Percentiles rank a stretch among this genome's conserved stretches.
Conservation (phyloP, 768 basidiomycete species). For the Suillus cothurnatus region DNA sequence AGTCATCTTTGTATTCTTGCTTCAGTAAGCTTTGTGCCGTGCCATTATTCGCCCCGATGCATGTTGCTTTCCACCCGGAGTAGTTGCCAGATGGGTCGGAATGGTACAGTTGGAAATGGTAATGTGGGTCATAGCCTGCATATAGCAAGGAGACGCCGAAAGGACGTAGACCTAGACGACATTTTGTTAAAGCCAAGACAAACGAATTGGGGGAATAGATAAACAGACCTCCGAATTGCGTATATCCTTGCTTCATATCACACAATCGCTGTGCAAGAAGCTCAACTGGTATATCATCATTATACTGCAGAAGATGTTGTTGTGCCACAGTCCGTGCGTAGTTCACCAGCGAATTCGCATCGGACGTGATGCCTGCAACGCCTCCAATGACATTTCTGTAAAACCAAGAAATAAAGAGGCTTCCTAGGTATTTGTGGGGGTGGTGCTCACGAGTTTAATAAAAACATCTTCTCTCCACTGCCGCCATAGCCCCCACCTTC, state of each 20-base stretch:
- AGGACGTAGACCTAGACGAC: constrained; percentile 79
- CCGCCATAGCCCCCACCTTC: constrained; percentile 86
- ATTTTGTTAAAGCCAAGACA: background rate
- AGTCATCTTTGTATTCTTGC: constrained; percentile 98
- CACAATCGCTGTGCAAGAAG: constrained; percentile 91
- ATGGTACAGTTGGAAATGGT: constrained; percentile 96
- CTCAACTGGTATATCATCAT: constrained; percentile 98
- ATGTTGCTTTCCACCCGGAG: constrained; percentile 97
- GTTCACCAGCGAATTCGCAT: constrained; percentile 97
- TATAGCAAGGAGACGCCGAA: constrained; percentile 98
- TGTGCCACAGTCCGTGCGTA: constrained; percentile 92
- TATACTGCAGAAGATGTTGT: constrained; percentile 83
- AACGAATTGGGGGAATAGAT: background rate
- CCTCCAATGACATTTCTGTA: constrained; percentile 91
- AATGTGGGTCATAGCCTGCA: constrained; percentile 95
- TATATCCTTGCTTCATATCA: constrained; percentile 98
- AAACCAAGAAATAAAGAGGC: background rate
- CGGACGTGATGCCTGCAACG: constrained; percentile 94
- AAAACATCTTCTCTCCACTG: constrained; percentile 97
- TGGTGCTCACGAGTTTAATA: constrained; percentile 80
- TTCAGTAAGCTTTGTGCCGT: constrained; percentile 94
- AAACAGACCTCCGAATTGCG: constrained; percentile 88
- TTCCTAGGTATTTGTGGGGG: background rate
- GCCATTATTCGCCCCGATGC: constrained; percentile 97
- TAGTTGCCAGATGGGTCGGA: constrained; percentile 99